These are phyloP conservation scores for Podila verticillata DNA, from an alignment of 192 early-diverging fungal genomes.

Conservation along the genomic window DNA sequence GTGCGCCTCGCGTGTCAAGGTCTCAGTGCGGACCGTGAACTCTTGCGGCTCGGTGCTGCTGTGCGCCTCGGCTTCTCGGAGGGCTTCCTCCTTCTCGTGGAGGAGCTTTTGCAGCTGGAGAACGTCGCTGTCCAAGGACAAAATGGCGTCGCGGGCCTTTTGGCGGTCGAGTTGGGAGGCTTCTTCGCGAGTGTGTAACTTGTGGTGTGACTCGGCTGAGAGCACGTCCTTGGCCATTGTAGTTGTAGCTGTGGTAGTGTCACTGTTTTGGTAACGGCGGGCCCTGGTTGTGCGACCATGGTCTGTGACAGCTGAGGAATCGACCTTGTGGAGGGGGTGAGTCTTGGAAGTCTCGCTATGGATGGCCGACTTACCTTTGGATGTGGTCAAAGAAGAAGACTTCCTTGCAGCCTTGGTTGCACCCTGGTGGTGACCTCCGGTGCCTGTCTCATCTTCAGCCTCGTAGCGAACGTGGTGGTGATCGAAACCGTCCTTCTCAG, in stretches of 20 bases:
- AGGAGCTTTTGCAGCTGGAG: slow-evolving; percentile 7
- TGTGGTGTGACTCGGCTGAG: neutral
- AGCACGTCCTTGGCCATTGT: neutral
- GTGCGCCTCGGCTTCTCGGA: neutral
- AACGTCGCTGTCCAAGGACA: slow-evolving; percentile 12
- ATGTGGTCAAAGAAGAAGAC: neutral
- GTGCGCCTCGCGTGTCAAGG: neutral
- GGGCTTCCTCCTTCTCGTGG: neutral
- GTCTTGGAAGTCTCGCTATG: slow-evolving; percentile 1
- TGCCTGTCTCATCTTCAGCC: neutral
- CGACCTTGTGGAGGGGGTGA: neutral
- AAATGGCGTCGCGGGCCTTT: neutral
- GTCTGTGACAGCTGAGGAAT: neutral
- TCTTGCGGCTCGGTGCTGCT: neutral
- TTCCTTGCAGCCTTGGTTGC: neutral
- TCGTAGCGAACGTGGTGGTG: slow-evolving; percentile 22
- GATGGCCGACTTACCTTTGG: neutral
- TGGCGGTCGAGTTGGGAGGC: slow-evolving; percentile 8
- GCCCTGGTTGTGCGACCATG: neutral
- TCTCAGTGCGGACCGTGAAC: neutral
- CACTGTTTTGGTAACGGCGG: neutral
- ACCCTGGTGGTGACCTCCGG: neutral
- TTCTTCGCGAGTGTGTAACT: slow-evolving; percentile 3
- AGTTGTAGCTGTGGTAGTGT: neutral
- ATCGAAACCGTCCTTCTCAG: slow-evolving; percentile 16